Evolutionary conservation across 352 stramenopile genomes (phyloP).

Genomic region (Pythium periplocum): DNA sequence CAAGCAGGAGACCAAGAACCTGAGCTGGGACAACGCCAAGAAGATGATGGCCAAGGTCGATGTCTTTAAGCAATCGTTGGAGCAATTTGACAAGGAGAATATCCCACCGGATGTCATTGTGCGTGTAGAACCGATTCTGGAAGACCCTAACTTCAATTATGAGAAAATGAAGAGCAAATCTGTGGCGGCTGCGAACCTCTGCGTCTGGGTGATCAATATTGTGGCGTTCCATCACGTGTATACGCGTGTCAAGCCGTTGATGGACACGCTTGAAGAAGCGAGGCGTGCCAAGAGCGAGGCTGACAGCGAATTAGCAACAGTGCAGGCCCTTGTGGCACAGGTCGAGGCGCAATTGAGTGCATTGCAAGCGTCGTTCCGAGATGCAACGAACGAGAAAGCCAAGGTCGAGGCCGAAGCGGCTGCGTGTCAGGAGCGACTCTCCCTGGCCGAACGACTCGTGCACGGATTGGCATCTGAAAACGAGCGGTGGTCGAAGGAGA

Average conservation of each 20-base stretch:
- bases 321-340: slow-evolving; percentile 78
- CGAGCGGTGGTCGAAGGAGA: slow-evolving; percentile 84
- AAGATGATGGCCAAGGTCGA: slow-evolving; percentile 96
- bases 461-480: slow-evolving; percentile 88
- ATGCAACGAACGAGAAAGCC: slow-evolving; percentile 89
- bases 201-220: slow-evolving; percentile 93
- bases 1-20: slow-evolving; percentile 92
- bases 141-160: slow-evolving; percentile 91
- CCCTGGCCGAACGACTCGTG: slow-evolving; percentile 84
- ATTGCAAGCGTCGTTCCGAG: slow-evolving; percentile 75
- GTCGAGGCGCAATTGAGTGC: slow-evolving; percentile 76
- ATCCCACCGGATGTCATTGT: slow-evolving; percentile 86
- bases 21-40: slow-evolving; percentile 93
- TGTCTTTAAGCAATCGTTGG: slow-evolving; percentile 87
- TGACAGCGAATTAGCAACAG: slow-evolving; percentile 70
- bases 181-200: slow-evolving; percentile 86
- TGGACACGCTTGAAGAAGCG: slow-evolving; percentile 88
- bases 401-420: slow-evolving; percentile 86
- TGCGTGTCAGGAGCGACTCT: slow-evolving; percentile 82
- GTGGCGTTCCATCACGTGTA: slow-evolving; percentile 91
- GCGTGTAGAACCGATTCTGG: slow-evolving; percentile 80
- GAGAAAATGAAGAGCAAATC: slow-evolving; percentile 94
- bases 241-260: slow-evolving; percentile 92
- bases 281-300: slow-evolving; percentile 66
- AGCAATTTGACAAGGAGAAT: slow-evolving; percentile 90